These are phyloP conservation scores for Rhamnella rubrinervis DNA, from an alignment of 331 rosid species.

Conservation along the genomic window DNA sequence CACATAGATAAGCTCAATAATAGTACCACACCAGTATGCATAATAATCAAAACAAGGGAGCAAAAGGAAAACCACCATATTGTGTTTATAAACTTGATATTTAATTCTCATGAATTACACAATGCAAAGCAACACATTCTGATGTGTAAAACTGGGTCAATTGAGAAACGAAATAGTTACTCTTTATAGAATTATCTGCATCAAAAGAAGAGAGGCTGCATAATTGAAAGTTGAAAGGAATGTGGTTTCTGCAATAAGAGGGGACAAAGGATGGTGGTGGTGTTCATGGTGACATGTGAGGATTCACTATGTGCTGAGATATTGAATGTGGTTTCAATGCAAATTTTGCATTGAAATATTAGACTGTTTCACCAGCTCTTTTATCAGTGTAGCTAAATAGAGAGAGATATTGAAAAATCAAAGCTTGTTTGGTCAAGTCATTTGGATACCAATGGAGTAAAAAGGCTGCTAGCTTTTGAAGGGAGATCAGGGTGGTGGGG, in stretches of 20 bases:
- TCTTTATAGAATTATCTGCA: too few relatives aligned
- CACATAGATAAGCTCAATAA: neutral
- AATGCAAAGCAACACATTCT: neutral
- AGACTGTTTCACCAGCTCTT: constrained; percentile 15
- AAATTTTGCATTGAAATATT: constrained; percentile 15
- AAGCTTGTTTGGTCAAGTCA: constrained; percentile 36
- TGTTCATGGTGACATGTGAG: constrained; percentile 30
- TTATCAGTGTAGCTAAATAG: neutral
- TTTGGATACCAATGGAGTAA: constrained; percentile 11
- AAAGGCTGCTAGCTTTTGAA: constrained; percentile 12
- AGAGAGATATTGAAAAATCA: constrained; percentile 16
- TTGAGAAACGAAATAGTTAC: too few relatives aligned
- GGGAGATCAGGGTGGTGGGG: constrained; percentile 14
- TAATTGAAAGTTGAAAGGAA: neutral
- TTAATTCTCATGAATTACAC: neutral
- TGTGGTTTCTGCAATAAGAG: neutral
- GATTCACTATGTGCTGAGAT: constrained; percentile 5
- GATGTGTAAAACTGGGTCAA: neutral
- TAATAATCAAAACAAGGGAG: constrained; percentile 1
- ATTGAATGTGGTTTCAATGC: too few relatives aligned
- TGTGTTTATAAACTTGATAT: neutral
- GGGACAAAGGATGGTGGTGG: constrained; percentile 33
- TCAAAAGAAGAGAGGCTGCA: too few relatives aligned
- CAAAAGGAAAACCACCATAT: neutral
- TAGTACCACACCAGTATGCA: neutral